Evolutionary conservation across 2,329 filamentous ascomycete species (phyloP).

Genomic region (Penicillium nordicum): DNA sequence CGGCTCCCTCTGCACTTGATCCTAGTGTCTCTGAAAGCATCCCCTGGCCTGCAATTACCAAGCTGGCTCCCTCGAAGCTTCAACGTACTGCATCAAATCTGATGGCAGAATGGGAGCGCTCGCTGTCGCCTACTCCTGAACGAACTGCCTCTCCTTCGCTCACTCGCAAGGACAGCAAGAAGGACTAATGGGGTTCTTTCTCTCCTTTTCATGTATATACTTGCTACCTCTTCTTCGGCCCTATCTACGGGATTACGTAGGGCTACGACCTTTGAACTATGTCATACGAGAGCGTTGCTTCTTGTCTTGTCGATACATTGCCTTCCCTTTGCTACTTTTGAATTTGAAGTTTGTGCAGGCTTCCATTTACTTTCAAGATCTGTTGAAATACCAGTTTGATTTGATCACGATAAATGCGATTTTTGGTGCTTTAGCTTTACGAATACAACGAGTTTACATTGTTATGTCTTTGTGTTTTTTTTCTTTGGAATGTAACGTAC

Average conservation of each 20-base stretch:
- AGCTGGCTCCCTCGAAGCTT: slow-evolving; percentile 70
- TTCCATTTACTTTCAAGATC: neutral
- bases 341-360: neutral
- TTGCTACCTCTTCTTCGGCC: slow-evolving; percentile 19
- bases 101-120: slow-evolving; percentile 90
- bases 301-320: slow-evolving; percentile 11
- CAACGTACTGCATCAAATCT: slow-evolving; percentile 79
- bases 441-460: neutral
- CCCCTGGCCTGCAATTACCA: slow-evolving; percentile 68
- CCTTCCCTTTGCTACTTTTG: slow-evolving; percentile 7
- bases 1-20: slow-evolving; percentile 27
- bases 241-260: slow-evolving; percentile 29
- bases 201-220: slow-evolving; percentile 19
- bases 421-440: neutral
- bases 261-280: slow-evolving; percentile 31
- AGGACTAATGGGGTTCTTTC: slow-evolving; percentile 24
- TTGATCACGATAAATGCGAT: neutral
- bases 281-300: slow-evolving; percentile 28
- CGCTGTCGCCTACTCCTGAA: slow-evolving; percentile 55
- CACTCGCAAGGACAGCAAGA: slow-evolving; percentile 30
- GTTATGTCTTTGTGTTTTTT: neutral
- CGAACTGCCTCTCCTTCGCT: slow-evolving; percentile 19
- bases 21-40: slow-evolving; percentile 41
- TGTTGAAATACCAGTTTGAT: slow-evolving; percentile 4
- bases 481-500: neutral